Conservation (phyloP, 2,329 filamentous ascomycete species). For the Paradendryphiella salina region DNA sequence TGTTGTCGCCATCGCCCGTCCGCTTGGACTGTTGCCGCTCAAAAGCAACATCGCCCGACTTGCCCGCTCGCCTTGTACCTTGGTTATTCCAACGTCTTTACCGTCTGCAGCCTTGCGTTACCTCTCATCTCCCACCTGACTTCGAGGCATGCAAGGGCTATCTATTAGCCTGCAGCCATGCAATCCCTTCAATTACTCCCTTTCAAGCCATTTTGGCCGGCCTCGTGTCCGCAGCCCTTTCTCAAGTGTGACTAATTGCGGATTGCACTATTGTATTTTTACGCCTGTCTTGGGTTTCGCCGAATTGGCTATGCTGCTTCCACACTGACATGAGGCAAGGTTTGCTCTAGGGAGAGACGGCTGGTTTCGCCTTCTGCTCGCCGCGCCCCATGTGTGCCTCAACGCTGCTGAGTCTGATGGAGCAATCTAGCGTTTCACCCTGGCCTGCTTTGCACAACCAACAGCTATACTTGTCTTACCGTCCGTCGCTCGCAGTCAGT, state of each 20-base stretch:
- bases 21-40: slow-evolving; percentile 17
- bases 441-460: slow-evolving; percentile 6
- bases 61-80: slow-evolving; percentile 1
- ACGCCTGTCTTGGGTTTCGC: neutral
- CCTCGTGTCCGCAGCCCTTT: slow-evolving; percentile 3
- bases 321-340: slow-evolving; percentile 6
- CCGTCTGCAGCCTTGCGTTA: slow-evolving; percentile 1
- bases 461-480: neutral
- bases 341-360: slow-evolving; percentile 12
- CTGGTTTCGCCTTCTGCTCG: slow-evolving; percentile 19
- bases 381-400: slow-evolving; percentile 4
- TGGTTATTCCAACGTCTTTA: neutral
- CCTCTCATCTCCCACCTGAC: slow-evolving; percentile 10
- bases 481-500: no score
- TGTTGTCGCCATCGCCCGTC: slow-evolving; percentile 3
- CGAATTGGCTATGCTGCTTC: neutral
- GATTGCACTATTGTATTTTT: slow-evolving; percentile 12
- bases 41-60: slow-evolving; percentile 11
- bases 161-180: slow-evolving; percentile 29
- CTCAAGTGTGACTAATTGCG: neutral
- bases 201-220: slow-evolving; percentile 14
- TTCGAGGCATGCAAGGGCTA: slow-evolving; percentile 13
- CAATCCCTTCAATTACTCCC: slow-evolving; percentile 6
- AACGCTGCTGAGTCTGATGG: no score
- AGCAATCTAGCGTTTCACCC: no score